Evolutionary conservation across 2,329 filamentous ascomycete genomes (phyloP).

Genomic region (Paramyrothecium roridum): DNA sequence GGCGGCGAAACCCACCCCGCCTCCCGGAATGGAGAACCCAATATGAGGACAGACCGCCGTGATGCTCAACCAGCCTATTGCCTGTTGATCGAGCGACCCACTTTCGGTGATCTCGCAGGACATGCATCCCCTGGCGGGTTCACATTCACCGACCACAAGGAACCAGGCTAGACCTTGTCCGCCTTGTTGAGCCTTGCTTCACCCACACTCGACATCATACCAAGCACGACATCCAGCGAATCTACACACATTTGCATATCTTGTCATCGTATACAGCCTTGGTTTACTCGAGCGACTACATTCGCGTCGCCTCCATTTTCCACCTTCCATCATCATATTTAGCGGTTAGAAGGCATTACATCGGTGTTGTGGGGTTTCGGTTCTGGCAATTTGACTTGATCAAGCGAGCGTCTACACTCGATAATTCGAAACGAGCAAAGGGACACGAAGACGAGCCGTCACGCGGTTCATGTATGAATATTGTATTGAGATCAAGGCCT

Average conservation of each 20-base stretch:
- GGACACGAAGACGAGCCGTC: too few relatives aligned
- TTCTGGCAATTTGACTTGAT: background rate
- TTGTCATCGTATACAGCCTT: too few relatives aligned
- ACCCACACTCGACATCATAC: too few relatives aligned
- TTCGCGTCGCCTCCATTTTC: background rate
- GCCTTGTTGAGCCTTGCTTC: too few relatives aligned
- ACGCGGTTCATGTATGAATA: background rate
- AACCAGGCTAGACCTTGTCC: too few relatives aligned
- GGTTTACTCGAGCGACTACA: background rate
- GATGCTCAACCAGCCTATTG: background rate
- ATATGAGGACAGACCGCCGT: constrained; percentile 24
- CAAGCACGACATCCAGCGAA: too few relatives aligned
- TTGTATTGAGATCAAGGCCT: background rate
- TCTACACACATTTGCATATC: too few relatives aligned
- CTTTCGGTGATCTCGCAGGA: background rate
- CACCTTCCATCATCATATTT: background rate
- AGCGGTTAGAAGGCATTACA: background rate
- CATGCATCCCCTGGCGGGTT: background rate
- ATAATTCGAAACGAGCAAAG: too few relatives aligned
- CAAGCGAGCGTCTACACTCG: background rate
- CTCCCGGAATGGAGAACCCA: constrained; percentile 40
- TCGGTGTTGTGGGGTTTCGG: background rate
- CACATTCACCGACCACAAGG: background rate
- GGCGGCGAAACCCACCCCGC: constrained; percentile 16
- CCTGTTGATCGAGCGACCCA: background rate